Evolutionary conservation across 345 rosid species (phyloP), one percentile per base, ranked within the genome.

Genomic region (thale cress (Arabidopsis thaliana)): DNA sequence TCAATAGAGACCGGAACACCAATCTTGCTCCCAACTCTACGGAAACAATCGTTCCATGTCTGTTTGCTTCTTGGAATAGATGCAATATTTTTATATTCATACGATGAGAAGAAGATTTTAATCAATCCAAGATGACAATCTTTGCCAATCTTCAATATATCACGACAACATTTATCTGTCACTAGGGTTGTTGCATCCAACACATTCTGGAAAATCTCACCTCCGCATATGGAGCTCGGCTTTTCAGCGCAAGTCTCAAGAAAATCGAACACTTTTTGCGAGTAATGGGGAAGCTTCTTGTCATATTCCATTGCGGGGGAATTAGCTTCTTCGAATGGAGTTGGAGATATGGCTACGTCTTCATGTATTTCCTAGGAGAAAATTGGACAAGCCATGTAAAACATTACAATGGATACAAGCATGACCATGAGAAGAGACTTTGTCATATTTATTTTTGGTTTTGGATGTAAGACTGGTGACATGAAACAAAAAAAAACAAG

Each of bases 51-150:
- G 33, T 74, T 57, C 59, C 72, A 74, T 36, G 24, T 14, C 2
- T 57, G 59, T 33, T 65, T 74, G 24, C 33, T 66, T 66, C 23
- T 74, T 11, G 66, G 72, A 57, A 76, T 44, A n/a, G 49, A 30
- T 5, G 80, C 80, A 45, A 61, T n/a, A 45, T 44, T 10, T 53
- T 33, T 68, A 34, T 32, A 69, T 33, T 68, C 57, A n/a, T 50
- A 67, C 2, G 9, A 60, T 4, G 56, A 34, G 4, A 69, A 24
- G 7, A 76, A 10, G 12, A 76, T 0, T 25, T 53, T 20, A 37
- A 41, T 11, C 34, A 76, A 16, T 32, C 58, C 42, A 0, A 76
- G 32, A 51, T 68, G 69, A 25, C 79, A 75, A 13, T 68, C 63
- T 75, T 51, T 60, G 10, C 34, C 34, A 32, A 32, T 32, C 34